Evolutionary conservation across 139 green algal species (phyloP).

Genomic region (Chlamydomonas sp.): DNA sequence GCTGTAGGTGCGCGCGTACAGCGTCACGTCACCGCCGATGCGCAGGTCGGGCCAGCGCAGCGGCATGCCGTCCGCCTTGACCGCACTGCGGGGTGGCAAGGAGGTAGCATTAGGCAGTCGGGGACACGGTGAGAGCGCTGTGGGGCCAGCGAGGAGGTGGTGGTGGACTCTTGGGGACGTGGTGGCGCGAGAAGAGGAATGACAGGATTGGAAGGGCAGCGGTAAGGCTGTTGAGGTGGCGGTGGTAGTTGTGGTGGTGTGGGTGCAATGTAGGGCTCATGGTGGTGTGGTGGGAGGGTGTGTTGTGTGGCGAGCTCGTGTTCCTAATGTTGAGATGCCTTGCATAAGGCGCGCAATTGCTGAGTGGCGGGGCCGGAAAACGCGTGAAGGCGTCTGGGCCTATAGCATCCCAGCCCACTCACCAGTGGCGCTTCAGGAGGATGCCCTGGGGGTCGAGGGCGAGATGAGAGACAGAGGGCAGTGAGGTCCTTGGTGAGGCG

Average conservation of each 20-base stretch:
- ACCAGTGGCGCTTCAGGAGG: constrained; percentile 74
- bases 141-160: too few species aligned
- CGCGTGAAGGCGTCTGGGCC: background rate
- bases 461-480: background rate
- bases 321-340: too few species aligned
- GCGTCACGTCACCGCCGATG: constrained; percentile 30
- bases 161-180: background rate
- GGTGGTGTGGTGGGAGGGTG: too few species aligned
- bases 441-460: constrained; percentile 59
- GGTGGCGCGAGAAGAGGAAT: background rate
- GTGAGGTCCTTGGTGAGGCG: too few species aligned
- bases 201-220: background rate
- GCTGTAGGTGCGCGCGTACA: constrained; percentile 51
- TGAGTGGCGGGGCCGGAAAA: too few species aligned
- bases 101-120: too few species aligned
- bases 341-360: too few species aligned
- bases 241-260: constrained; percentile 16
- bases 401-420: constrained; percentile 60
- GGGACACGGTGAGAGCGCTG: too few species aligned
- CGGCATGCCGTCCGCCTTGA: constrained; percentile 32
- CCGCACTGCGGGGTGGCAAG: constrained; percentile 35
- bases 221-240: background rate
- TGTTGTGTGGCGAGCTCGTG: too few species aligned
- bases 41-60: constrained; percentile 46
- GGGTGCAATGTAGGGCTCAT: too few species aligned